phyloP scores from a whole-genome alignment of 805 yeast genomes.

The Blastobotrys chiropterorum region DNA sequence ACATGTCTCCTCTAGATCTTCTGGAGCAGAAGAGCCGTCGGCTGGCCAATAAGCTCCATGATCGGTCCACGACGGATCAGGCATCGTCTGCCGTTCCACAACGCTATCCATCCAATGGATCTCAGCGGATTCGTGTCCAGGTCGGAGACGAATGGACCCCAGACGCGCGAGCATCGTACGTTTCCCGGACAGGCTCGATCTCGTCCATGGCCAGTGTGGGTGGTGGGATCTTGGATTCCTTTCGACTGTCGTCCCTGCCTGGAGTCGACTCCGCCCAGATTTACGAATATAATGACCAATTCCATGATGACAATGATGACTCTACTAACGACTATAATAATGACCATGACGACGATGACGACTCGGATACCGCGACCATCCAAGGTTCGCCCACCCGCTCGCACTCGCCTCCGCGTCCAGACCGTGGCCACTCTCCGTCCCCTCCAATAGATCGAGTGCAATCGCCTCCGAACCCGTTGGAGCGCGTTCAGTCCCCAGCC shows the following conservation, averaged over 20 bases:
- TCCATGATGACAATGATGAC: not conserved
- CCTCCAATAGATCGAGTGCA: no score
- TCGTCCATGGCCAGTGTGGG: slow-evolving; percentile 5
- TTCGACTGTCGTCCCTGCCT: slow-evolving; percentile 20
- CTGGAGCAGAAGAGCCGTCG: slow-evolving; percentile 23
- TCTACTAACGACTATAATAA: not conserved
- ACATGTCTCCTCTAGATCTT: slow-evolving; percentile 23
- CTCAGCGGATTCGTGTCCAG: not conserved
- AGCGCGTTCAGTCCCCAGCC: not conserved
- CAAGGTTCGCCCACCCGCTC: not conserved
- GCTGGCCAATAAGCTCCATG: slow-evolving; percentile 17
- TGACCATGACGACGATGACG: not conserved
- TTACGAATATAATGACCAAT: not conserved
- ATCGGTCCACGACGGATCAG: not conserved
- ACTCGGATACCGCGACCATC: not conserved
- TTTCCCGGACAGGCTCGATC: slow-evolving; percentile 5
- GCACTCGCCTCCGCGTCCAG: not conserved
- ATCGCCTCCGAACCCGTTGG: not conserved
- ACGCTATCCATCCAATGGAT: not conserved
- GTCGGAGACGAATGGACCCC: slow-evolving; percentile 3
- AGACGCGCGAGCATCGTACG: slow-evolving; percentile 3
- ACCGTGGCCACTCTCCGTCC: not conserved
- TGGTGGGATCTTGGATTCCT: slow-evolving; percentile 23
- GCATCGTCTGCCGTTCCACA: not conserved
- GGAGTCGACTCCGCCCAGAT: not conserved